Conservation (phyloP, 169 alveolate genomes). For the Cryptosporidium baileyi region DNA sequence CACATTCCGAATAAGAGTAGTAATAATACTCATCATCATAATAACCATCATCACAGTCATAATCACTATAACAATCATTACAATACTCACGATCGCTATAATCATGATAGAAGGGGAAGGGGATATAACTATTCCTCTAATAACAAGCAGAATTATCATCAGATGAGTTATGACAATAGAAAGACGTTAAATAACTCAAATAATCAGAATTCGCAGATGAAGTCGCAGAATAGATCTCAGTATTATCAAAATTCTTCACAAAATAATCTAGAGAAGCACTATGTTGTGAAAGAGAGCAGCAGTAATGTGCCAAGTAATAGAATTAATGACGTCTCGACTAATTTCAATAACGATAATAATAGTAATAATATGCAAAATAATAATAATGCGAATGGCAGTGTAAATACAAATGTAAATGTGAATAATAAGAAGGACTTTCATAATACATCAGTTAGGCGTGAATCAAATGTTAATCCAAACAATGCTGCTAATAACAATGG, state of each 20-base stretch:
- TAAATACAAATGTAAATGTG: background rate
- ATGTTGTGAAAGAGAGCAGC: background rate
- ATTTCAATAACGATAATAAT: background rate
- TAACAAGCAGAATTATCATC: background rate
- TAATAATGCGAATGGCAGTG: background rate
- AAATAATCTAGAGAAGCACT: background rate
- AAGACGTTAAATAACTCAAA: background rate
- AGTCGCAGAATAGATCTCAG: too few species aligned
- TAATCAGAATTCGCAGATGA: too few species aligned
- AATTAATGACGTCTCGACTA: too few species aligned
- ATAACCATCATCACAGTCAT: background rate
- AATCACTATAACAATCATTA: background rate
- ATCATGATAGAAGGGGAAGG: conserved; percentile 26
- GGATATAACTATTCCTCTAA: background rate
- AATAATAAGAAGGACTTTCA: background rate
- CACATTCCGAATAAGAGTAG: background rate
- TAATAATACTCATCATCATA: background rate
- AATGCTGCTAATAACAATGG: too few species aligned
- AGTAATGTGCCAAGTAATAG: background rate
- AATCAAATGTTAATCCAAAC: too few species aligned
- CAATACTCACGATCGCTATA: background rate
- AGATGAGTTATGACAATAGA: background rate
- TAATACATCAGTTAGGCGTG: too few species aligned
- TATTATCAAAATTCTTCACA: too few species aligned
- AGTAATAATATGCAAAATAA: background rate